Evolutionary conservation across 108 stramenopile genomes (phyloP), one percentile per base, ranked within the genome.

Genomic region (Cyclostephanos tholiformis): DNA sequence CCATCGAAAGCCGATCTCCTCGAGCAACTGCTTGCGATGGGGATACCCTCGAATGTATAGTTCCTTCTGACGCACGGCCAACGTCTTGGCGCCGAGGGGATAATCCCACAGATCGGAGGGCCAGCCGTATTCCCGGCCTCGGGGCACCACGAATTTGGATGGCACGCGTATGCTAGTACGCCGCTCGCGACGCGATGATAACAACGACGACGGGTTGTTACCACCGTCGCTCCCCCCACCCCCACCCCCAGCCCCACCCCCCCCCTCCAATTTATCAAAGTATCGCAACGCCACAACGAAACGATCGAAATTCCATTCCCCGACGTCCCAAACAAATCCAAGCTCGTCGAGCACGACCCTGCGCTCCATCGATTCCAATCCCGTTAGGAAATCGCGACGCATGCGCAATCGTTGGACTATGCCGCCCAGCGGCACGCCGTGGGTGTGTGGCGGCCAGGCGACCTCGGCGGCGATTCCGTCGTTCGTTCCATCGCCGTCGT

Each of bases 291-390:
- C 91, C 4, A 16, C 32, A 23, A 80, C 79, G 73, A 91, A 89
- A 20, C 71, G 85, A 13, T 69, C 43, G 65, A 91, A 95, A 14
- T 75, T 61, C 30, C 84, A 49, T 53, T 92, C 90, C 27, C 82
- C 72, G 12, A 83, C 82, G 55, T 90, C 86, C 90, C 89, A 95
- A 1, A 95, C 85, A 63, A 95, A 95, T 14, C 88, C 89, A 25
- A 92, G 23, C 6, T 75, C 82, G 74, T 91, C 87, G 27, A 95
- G 57, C 65, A 91, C 89, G 13, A 59, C 49, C 61, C 86, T 77
- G 49, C 94, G 61, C 11, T 77, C 62, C 17, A 65, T 38, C 46
- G 59, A 68, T 68, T 52, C 74, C 74, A 66, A 39, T 16, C 65
- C 84, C 19, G 71, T 36, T n/a, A 95, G 52, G 69, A 89, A 89